Base-by-base conservation (phyloP, 129 eudicot species). In the Centella asiatica region DNA sequence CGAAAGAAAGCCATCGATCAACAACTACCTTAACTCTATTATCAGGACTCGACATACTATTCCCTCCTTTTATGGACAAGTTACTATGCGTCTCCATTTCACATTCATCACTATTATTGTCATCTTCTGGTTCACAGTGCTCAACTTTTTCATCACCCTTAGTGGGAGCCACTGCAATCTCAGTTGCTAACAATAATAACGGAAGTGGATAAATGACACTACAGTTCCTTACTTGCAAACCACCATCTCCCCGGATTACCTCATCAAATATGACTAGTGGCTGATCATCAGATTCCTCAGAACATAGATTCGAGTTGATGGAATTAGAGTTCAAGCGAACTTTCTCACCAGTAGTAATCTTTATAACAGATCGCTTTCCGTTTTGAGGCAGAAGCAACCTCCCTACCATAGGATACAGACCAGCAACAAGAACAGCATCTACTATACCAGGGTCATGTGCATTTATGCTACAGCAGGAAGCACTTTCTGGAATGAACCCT, bases 401-500 rank as follows among this genome's bases (percentile, higher is more conserved):
- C 65, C 99, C 99, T 24, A 88, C 85, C 87, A 64, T 85, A 6
- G 99, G 99, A 73, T 93, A 93, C 12, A 80, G 57, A 39, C 99
- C 99, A 37, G 99, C 90, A 20, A 88, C 82, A 66, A 93, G 78
- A 32, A 93, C 89, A 3, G 99, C 89, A 60, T 83, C 86, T n/a
- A 88, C 71, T 56, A 88, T 73, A 33, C 99, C 99, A 17, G 88
- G 77, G 60, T 93, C 89, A 50, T 58, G 85, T 10, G 83, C 68
- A 39, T 85, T 93, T 45, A 72, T 66, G 73, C 74, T 85, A 69
- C 77, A 78, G 34, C 31, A 44, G 17, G 80, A 65, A 7, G 73
- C 74, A 74, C 74, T 80, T 64, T 73, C 75, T 0, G 88, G 78
- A 52, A 93, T 74, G 63, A 78, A 85, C 17, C 99, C 92, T 17